Evolutionary conservation across 345 rosid species (phyloP).

Genomic region (Aquilaria sinensis): DNA sequence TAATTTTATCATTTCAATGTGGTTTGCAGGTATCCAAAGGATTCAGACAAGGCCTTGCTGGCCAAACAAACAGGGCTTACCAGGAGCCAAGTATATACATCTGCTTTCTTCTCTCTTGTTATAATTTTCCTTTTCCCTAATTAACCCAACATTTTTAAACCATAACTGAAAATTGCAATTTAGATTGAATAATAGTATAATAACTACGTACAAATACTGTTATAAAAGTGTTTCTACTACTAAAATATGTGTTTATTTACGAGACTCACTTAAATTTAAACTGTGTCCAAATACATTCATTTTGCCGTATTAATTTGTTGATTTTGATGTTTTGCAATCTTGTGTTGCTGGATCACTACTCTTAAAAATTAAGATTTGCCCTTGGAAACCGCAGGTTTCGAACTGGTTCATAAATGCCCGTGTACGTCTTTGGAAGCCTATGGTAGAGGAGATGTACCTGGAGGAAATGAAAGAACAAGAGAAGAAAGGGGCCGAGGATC

Average conservation of each 20-base stretch:
- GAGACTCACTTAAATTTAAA: too few relatives aligned
- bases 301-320: background rate
- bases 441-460: constrained; percentile 76
- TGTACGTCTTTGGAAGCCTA: constrained; percentile 85
- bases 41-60: constrained; percentile 69
- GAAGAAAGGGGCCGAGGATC: constrained; percentile 15
- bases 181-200: background rate
- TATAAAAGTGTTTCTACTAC: too few relatives aligned
- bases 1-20: too few relatives aligned
- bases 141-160: background rate
- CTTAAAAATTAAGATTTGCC: background rate
- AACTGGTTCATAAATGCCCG: constrained; percentile 85
- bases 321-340: too few relatives aligned
- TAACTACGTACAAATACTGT: background rate
- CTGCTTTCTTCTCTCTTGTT: background rate
- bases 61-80: constrained; percentile 86
- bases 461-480: constrained; percentile 52
- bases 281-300: too few relatives aligned
- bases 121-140: background rate
- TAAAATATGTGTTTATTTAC: background rate
- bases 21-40: constrained; percentile 61
- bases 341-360: too few relatives aligned
- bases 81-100: constrained; percentile 54
- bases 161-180: background rate
- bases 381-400: constrained; percentile 36